Evolutionary conservation across 2,329 filamentous ascomycete genomes (phyloP).

Genomic region (Fusarium verticillioides): DNA sequence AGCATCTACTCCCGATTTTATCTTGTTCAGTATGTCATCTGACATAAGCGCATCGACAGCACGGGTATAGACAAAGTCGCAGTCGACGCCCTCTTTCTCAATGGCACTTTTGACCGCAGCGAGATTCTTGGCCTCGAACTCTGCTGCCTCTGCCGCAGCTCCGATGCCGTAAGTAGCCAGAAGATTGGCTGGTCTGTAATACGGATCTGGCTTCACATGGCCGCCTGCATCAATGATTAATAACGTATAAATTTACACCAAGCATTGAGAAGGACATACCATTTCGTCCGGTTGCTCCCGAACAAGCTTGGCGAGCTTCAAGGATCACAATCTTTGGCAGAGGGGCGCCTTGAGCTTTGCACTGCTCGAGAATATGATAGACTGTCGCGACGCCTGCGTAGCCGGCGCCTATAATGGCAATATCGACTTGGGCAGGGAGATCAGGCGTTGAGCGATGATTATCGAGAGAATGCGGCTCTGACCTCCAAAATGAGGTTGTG

Average conservation of each 20-base stretch:
- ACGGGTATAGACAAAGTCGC: constrained; percentile 3
- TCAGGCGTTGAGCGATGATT: neutral
- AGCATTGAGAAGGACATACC: neutral
- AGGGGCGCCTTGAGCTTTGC: neutral
- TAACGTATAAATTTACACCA: rapidly evolving
- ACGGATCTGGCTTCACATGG: neutral
- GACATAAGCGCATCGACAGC: neutral
- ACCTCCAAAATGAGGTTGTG: constrained; percentile 3
- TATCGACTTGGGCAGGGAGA: neutral
- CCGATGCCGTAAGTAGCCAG: neutral
- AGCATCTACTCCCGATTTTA: neutral
- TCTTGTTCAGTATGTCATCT: neutral
- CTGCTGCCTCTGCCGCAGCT: neutral
- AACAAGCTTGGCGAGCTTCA: constrained; percentile 6
- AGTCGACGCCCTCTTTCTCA: neutral
- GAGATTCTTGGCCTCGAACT: constrained; percentile 4
- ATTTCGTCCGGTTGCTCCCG: constrained; percentile 1
- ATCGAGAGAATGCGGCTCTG: neutral
- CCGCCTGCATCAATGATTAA: neutral
- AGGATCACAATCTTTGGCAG: neutral
- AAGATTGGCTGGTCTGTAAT: neutral
- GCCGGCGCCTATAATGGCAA: neutral
- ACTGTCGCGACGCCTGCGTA: constrained; percentile 3
- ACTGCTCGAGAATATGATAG: neutral
- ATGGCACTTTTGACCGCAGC: neutral